A percentile compares a stretch with the other conserved stretches of the same genome.
Evolutionary conservation across 495 filamentous ascomycete species (phyloP).

Genomic region (Aspergillus ellipticus): DNA sequence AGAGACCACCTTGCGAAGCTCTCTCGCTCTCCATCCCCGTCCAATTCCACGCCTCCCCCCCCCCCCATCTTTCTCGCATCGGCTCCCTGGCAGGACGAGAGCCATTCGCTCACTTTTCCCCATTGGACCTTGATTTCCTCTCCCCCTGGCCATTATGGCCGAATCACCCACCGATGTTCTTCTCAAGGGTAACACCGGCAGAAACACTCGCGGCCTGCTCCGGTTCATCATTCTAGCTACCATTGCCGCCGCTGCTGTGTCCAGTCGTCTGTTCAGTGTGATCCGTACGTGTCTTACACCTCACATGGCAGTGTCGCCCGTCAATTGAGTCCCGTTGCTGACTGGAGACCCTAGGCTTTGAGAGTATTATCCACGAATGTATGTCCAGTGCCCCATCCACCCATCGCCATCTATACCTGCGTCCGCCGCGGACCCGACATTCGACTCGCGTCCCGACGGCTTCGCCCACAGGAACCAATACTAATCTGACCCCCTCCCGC

Average conservation of each 20-base stretch:
- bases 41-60: constrained; percentile 33
- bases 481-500: constrained; percentile 12
- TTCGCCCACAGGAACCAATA: constrained; percentile 13
- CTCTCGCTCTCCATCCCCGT: constrained; percentile 28
- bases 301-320: not conserved
- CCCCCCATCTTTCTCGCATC: constrained; percentile 19
- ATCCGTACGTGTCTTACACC: constrained; percentile 65
- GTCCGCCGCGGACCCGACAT: not conserved
- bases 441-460: constrained; percentile 9
- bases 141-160: constrained; percentile 50
- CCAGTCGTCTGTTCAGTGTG: constrained; percentile 95
- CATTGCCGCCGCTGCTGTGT: constrained; percentile 88
- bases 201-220: constrained; percentile 79
- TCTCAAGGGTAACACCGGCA: constrained; percentile 63
- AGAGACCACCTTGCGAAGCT: constrained; percentile 51
- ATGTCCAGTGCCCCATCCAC: constrained; percentile 34
- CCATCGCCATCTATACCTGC: not conserved
- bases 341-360: constrained; percentile 65
- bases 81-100: constrained; percentile 36
- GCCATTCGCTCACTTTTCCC: constrained; percentile 23
- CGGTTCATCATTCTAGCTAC: constrained; percentile 88
- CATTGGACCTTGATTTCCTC: constrained; percentile 33
- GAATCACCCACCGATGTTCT: constrained; percentile 51
- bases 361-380: constrained; percentile 99
- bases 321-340: constrained; percentile 28